A percentile compares a stretch with the other conserved stretches of the same genome.
These are phyloP conservation scores for Eucalyptus curtisii DNA, from an alignment of 345 rosid species.

Conservation along the genomic window DNA sequence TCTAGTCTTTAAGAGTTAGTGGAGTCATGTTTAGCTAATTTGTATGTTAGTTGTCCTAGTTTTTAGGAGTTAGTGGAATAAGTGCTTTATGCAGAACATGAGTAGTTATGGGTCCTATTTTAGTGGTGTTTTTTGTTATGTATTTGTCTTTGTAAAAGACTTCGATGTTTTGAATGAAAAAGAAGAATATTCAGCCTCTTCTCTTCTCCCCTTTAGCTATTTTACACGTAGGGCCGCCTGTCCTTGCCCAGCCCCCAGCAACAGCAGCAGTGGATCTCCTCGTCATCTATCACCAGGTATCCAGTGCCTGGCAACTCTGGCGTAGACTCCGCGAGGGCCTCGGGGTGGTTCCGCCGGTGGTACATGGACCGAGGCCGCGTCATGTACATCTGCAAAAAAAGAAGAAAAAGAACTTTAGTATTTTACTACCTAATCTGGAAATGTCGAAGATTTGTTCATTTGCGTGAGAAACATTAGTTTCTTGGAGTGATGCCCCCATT, in stretches of 20 bases:
- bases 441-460: neutral
- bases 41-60: no score
- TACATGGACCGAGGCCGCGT: conserved; percentile 35
- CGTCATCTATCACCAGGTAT: conserved; percentile 21
- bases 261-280: conserved; percentile 11
- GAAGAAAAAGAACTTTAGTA: neutral
- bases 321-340: conserved; percentile 1
- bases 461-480: neutral
- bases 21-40: no score
- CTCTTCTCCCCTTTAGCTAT: no score
- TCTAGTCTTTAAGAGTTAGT: no score
- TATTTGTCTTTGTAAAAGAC: no score
- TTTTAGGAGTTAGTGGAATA: no score
- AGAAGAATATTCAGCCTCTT: no score
- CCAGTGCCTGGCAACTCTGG: conserved; percentile 31
- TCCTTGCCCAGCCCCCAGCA: conserved; percentile 8
- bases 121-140: no score
- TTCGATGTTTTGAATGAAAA: no score
- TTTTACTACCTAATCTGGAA: neutral
- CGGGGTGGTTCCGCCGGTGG: neutral
- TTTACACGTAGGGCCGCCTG: neutral
- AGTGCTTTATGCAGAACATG: no score
- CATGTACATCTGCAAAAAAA: conserved; percentile 7
- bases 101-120: no score
- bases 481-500: neutral